These are phyloP conservation scores for Arabis alpina DNA, from an alignment of 345 rosid species.

Conservation along the genomic window DNA sequence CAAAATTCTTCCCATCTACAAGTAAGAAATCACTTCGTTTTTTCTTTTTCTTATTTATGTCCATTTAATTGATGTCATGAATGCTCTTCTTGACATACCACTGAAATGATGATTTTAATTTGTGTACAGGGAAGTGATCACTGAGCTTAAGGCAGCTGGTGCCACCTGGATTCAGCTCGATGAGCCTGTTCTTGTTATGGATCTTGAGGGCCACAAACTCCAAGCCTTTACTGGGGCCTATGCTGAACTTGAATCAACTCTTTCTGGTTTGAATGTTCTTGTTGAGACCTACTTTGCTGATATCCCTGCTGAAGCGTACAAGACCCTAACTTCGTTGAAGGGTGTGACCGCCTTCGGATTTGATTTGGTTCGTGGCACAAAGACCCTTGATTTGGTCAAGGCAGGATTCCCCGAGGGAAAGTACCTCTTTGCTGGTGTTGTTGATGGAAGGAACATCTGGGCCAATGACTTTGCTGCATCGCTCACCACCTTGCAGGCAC, in stretches of 20 bases:
- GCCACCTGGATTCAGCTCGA: slow-evolving; percentile 98
- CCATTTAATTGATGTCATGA: slow-evolving; percentile 8
- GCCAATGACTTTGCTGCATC: slow-evolving; percentile 93
- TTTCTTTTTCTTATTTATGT: not conserved
- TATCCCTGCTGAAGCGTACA: slow-evolving; percentile 79
- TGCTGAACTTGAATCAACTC: slow-evolving; percentile 75
- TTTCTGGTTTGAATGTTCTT: slow-evolving; percentile 82
- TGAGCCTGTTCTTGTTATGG: slow-evolving; percentile 90
- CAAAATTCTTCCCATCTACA: slow-evolving; percentile 82
- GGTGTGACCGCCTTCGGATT: slow-evolving; percentile 87
- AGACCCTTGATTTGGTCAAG: slow-evolving; percentile 87
- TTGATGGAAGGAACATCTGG: slow-evolving; percentile 99
- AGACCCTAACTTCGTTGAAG: slow-evolving; percentile 82
- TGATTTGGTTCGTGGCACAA: slow-evolving; percentile 91
- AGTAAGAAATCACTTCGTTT: slow-evolving; percentile 55
- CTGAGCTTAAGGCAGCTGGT: slow-evolving; percentile 97
- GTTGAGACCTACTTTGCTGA: slow-evolving; percentile 98
- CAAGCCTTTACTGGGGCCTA: slow-evolving; percentile 84
- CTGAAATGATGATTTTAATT: slow-evolving; percentile 16
- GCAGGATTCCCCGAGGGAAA: slow-evolving; percentile 77
- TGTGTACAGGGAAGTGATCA: slow-evolving; percentile 74
- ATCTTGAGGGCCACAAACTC: slow-evolving; percentile 86
- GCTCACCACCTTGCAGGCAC: slow-evolving; percentile 57
- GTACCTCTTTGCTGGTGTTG: slow-evolving; percentile 93
- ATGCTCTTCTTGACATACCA: slow-evolving; percentile 28